phyloP scores from a whole-genome alignment of 148 eudicot species.

The Mesembryanthemum crystallinum region DNA sequence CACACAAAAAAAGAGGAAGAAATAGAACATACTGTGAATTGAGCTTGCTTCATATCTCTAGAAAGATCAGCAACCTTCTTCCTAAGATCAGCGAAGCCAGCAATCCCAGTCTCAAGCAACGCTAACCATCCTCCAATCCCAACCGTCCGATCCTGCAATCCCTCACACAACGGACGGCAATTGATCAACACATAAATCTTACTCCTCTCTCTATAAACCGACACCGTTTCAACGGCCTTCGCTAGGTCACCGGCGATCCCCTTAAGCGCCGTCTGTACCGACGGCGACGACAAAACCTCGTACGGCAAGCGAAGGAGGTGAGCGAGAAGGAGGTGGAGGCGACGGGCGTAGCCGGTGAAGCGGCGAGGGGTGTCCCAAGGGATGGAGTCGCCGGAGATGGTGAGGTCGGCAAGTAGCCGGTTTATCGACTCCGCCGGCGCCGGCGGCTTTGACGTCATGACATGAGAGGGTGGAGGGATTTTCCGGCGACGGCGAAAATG shows the following conservation, averaged over 20 bases:
- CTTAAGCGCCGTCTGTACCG: conserved; percentile 46
- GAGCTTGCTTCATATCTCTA: conserved; percentile 60
- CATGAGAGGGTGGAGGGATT: no score
- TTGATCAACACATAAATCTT: conserved; percentile 57
- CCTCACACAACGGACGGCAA: conserved; percentile 38
- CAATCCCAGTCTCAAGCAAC: conserved; percentile 44
- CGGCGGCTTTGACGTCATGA: conserved; percentile 35
- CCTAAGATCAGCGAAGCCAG: conserved; percentile 35
- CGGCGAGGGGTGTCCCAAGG: conserved; percentile 50
- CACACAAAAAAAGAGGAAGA: background rate
- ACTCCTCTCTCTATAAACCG: conserved; percentile 42
- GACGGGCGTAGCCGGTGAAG: conserved; percentile 43
- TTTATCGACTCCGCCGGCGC: conserved; percentile 31
- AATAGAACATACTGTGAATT: conserved; percentile 34
- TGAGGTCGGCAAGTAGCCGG: conserved; percentile 35
- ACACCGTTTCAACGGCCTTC: conserved; percentile 38
- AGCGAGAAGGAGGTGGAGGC: conserved; percentile 39
- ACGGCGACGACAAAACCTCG: conserved; percentile 34
- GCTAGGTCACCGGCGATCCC: conserved; percentile 48
- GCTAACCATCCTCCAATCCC: conserved; percentile 69
- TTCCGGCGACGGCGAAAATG: no score
- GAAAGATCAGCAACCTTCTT: conserved; percentile 59
- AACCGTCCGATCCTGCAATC: conserved; percentile 45
- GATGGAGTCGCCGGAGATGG: conserved; percentile 29
- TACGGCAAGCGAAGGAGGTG: conserved; percentile 30